Base-by-base conservation (phyloP, 768 basidiomycete species). In the Paxillus rubicundulus region DNA sequence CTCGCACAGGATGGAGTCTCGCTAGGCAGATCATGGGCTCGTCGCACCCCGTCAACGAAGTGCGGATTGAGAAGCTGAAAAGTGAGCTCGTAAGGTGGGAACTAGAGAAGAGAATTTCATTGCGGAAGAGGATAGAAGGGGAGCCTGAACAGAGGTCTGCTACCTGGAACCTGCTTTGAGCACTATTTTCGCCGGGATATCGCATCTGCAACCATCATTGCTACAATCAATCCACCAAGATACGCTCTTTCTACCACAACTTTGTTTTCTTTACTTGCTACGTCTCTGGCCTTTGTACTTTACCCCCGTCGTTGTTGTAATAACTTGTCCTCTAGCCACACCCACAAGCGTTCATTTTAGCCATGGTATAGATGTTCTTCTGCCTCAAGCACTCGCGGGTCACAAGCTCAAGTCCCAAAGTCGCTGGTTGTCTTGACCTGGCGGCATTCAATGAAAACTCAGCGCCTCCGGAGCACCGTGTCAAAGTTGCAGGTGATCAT, bases 1-100 rank as follows among this genome's bases (percentile, higher is more conserved):
- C 54, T 18, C 21, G 44, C 9, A 30, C 47, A 9, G 41, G 49
- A 5, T 61, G 61, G 57, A 57, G 59, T 9, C 58, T 66, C 9
- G 56, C 63, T 33, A 49, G 64, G 45, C 67, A 56, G 16, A 64
- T 74, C 32, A 71, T 70, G 70, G 69, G 69, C n/a, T 53, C 69
- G 1, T 70, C 72, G 2, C 80, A 82, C 62, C 80, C 81, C 1
- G 69, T 78, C 1, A 65, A 74, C 9, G 71, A 72, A 30, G 71
- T 75, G 45, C 70, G 81, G 38, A 60, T 76, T 3, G 61, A 66
- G 45, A 72, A 65, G 24, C 63, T 82, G 10, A 68, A 70, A 50
- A 45, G 63, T 27, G 81, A 82, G 62, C 65, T 82, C 18, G 69
- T 63, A 24, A 63, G 73, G 47, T 82, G 81, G 81, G 70, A 73